A percentile compares a stretch with the other conserved stretches of the same genome.
phyloP scores from a whole-genome alignment of 176 grass and related monocot species.

The Aegilops bicornis region DNA sequence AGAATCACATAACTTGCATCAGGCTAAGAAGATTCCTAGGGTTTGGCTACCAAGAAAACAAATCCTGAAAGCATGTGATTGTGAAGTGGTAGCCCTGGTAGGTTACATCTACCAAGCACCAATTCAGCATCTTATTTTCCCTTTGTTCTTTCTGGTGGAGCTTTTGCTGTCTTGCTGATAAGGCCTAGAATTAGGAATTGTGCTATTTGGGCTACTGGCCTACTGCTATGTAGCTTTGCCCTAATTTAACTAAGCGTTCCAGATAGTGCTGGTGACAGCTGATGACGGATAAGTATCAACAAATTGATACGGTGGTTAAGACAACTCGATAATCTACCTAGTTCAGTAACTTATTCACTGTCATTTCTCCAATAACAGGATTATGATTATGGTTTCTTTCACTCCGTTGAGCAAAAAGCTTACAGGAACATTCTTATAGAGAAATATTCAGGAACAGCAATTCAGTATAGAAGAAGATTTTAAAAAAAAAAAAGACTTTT shows the following conservation, averaged over 20 bases:
- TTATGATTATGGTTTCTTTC: too few relatives aligned
- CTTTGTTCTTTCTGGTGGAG: not conserved
- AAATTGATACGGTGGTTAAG: not conserved
- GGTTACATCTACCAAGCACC: not conserved
- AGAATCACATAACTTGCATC: not conserved
- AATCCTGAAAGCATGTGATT: not conserved
- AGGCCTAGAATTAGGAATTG: not conserved
- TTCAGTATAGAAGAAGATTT: too few relatives aligned
- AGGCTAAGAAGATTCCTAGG: not conserved
- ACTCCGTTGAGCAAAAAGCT: too few relatives aligned
- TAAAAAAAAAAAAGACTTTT: too few relatives aligned
- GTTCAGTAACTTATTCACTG: not conserved
- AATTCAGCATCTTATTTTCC: not conserved
- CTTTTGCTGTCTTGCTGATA: not conserved
- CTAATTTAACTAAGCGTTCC: not conserved
- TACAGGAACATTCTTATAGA: too few relatives aligned
- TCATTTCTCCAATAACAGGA: not conserved
- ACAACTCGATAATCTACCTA: not conserved
- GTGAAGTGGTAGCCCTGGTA: not conserved
- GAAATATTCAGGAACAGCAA: too few relatives aligned
- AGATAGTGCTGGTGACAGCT: not conserved
- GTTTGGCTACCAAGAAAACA: not conserved
- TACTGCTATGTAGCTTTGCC: not conserved
- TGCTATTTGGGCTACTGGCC: not conserved
- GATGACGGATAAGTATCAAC: not conserved